phyloP scores from a whole-genome alignment of 176 grass and related monocot species.

The Dactylis glomerata region DNA sequence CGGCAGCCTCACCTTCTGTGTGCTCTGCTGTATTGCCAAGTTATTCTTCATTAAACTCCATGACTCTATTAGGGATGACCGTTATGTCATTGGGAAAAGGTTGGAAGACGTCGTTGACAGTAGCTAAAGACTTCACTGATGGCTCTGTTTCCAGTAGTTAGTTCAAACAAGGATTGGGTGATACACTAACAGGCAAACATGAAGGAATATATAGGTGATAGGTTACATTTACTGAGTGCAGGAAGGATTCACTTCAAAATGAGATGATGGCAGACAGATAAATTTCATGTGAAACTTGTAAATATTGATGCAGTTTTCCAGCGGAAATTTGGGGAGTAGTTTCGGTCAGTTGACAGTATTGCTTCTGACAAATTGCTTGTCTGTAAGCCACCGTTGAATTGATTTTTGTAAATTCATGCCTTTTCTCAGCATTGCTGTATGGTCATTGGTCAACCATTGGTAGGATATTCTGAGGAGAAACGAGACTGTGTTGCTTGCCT shows the following conservation, averaged over 20 bases:
- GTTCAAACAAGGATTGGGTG: neutral
- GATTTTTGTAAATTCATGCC: no score
- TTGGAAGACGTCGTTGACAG: slow-evolving; percentile 32
- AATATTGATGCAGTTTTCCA: neutral
- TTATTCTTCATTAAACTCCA: slow-evolving; percentile 32
- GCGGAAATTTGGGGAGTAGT: neutral
- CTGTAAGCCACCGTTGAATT: no score
- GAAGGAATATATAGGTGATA: neutral
- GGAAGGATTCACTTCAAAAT: neutral
- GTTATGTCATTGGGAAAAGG: slow-evolving; percentile 38
- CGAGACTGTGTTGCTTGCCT: no score
- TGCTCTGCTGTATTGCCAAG: slow-evolving; percentile 26
- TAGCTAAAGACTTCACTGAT: neutral
- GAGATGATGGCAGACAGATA: neutral
- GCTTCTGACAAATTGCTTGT: neutral
- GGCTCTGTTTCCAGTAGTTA: neutral
- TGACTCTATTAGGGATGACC: slow-evolving; percentile 48
- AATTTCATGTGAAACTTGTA: neutral
- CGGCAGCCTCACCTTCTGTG: slow-evolving; percentile 19
- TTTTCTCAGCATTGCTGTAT: neutral
- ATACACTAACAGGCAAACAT: neutral
- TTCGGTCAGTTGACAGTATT: neutral
- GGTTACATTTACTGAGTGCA: neutral
- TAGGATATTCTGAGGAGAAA: no score
- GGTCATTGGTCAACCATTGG: no score